These are phyloP conservation scores for Apiospora kogelbergensis DNA, from an alignment of 2,329 filamentous ascomycete genomes.

Conservation along the genomic window DNA sequence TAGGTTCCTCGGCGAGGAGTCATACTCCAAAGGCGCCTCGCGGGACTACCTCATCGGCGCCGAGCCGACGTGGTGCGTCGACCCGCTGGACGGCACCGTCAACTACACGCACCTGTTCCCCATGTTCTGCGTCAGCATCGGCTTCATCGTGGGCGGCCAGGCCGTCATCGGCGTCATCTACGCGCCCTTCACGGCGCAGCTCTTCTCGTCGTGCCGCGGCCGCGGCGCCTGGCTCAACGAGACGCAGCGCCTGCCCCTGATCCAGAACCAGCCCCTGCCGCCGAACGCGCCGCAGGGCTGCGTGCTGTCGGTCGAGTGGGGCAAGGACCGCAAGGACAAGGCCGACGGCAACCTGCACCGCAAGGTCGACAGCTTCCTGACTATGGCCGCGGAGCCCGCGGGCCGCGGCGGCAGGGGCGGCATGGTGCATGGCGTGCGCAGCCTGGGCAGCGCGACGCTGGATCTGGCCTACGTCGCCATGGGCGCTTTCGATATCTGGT, in stretches of 20 bases:
- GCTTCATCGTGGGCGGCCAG: constrained; percentile 57
- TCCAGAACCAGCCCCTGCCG: constrained; percentile 58
- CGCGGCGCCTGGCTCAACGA: constrained; percentile 70
- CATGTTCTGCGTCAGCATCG: constrained; percentile 80
- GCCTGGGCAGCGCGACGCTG: constrained; percentile 70
- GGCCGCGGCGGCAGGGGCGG: constrained; percentile 66
- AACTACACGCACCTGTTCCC: constrained; percentile 81
- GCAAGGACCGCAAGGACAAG: constrained; percentile 69
- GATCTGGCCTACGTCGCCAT: constrained; percentile 75
- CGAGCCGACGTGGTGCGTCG: constrained; percentile 71
- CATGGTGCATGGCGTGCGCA: constrained; percentile 77
- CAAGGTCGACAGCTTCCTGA: constrained; percentile 74
- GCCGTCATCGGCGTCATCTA: constrained; percentile 72
- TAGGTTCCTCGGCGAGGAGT: constrained; percentile 77
- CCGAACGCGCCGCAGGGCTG: constrained; percentile 70
- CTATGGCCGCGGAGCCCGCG: constrained; percentile 68
- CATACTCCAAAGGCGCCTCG: constrained; percentile 67
- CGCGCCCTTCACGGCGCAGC: constrained; percentile 67
- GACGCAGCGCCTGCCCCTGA: constrained; percentile 60
- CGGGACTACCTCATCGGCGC: constrained; percentile 66
- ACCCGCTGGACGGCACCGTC: constrained; percentile 77
- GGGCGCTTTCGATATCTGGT: constrained; percentile 78
- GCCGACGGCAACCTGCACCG: constrained; percentile 65
- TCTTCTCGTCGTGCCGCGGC: constrained; percentile 67
- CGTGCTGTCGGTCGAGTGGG: constrained; percentile 76